phyloP scores from a whole-genome alignment of 306 rosid species.

The Quercus bicolor region DNA sequence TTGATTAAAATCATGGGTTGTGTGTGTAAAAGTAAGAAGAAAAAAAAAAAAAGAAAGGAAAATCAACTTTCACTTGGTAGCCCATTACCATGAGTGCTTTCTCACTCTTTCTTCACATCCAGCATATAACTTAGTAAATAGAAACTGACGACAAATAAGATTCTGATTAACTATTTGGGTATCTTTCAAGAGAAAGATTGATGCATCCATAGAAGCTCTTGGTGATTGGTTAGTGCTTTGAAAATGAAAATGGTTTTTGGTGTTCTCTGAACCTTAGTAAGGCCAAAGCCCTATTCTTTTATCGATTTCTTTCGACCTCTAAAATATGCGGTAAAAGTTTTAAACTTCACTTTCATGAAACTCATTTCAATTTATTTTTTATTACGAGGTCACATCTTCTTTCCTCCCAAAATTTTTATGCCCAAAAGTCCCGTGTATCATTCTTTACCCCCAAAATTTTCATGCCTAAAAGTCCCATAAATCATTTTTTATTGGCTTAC shows the following conservation, averaged over 20 bases:
- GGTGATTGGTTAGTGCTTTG: slow-evolving; percentile 30
- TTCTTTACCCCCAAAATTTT: background rate
- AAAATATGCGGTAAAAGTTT: background rate
- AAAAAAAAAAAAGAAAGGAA: background rate
- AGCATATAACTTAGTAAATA: too few relatives aligned
- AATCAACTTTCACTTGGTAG: background rate
- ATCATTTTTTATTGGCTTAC: background rate
- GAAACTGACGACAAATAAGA: background rate
- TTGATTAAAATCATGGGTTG: background rate
- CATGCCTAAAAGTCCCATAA: background rate
- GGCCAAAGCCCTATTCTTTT: background rate
- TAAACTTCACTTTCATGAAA: background rate
- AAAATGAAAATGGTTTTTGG: slow-evolving; percentile 17
- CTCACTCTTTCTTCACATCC: background rate
- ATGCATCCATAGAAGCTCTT: slow-evolving; percentile 17
- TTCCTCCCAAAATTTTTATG: too few relatives aligned
- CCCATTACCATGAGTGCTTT: background rate
- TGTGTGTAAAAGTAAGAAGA: background rate
- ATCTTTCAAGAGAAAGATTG: slow-evolving; percentile 29
- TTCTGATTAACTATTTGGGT: background rate
- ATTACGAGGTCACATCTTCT: too few relatives aligned
- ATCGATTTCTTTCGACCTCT: background rate
- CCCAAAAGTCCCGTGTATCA: too few relatives aligned
- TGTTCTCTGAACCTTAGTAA: slow-evolving; percentile 10
- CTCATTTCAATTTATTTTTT: background rate